Conservation (phyloP, 1,139 yeast species). For the Debaryomycetaceae sp. region DNA sequence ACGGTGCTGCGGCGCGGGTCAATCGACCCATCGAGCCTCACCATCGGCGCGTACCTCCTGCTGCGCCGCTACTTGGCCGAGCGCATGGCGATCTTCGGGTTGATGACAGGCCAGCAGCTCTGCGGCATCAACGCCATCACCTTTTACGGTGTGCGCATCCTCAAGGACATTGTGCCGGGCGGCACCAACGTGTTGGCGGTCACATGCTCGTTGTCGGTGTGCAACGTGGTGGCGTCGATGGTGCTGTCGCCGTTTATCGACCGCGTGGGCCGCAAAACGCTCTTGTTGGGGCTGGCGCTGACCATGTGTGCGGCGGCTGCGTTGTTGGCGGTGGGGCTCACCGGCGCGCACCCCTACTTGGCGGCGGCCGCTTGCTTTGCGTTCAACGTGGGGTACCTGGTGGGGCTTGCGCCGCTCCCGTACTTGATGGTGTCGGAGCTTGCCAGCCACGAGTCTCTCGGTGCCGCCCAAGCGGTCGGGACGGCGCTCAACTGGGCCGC, state of each 20-base stretch:
- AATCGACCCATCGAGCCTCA: constrained; percentile 24
- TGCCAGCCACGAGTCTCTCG: constrained; percentile 66
- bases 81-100: constrained; percentile 24
- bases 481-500: constrained; percentile 83
- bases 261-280: constrained; percentile 63
- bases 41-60: constrained; percentile 22
- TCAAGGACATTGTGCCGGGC: constrained; percentile 21
- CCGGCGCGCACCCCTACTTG: constrained; percentile 36
- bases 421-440: constrained; percentile 79
- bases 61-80: constrained; percentile 20
- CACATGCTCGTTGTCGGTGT: constrained; percentile 28
- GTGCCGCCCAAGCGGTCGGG: constrained; percentile 84
- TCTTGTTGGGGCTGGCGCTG: constrained; percentile 55
- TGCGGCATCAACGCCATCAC: constrained; percentile 41
- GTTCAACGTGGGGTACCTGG: constrained; percentile 75
- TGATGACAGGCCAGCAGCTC: constrained; percentile 39
- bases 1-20: constrained; percentile 21
- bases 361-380: constrained; percentile 60
- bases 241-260: constrained; percentile 34
- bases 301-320: constrained; percentile 62
- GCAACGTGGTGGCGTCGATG: constrained; percentile 27
- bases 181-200: constrained; percentile 23
- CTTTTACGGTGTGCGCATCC: constrained; percentile 35
- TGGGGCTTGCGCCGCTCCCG: constrained; percentile 90
- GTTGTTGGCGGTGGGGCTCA: constrained; percentile 60